Conservation (phyloP, 2,329 filamentous ascomycete genomes). For the Westerdykella ornata region DNA sequence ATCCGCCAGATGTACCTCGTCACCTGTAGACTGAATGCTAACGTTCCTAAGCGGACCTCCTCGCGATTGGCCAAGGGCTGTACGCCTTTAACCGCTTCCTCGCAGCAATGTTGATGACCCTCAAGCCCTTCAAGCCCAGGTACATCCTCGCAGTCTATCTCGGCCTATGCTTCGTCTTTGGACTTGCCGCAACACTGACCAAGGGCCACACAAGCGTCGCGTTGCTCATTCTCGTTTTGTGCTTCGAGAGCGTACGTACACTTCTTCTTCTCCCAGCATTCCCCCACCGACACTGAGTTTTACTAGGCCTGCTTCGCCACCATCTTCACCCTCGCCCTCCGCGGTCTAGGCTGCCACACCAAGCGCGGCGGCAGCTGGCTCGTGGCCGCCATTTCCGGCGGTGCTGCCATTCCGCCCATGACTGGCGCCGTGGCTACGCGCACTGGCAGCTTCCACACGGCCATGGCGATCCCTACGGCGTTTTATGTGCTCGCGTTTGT, state of each 20-base stretch:
- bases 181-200: conserved; percentile 8
- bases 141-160: conserved; percentile 10
- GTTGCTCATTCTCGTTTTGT: conserved; percentile 11
- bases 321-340: conserved; percentile 49
- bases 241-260: conserved; percentile 11
- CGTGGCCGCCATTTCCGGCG: conserved; percentile 47
- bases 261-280: conserved; percentile 43
- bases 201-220: conserved; percentile 9
- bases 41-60: conserved; percentile 9
- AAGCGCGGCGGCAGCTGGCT: conserved; percentile 48
- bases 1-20: no score
- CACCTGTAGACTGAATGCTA: background rate
- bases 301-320: conserved; percentile 12
- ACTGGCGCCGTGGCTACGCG: conserved; percentile 10
- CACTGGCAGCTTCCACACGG: conserved; percentile 11
- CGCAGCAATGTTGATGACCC: conserved; percentile 8
- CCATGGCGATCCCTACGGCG: conserved; percentile 13
- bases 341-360: conserved; percentile 49
- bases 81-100: conserved; percentile 13
- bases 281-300: background rate
- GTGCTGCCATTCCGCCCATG: conserved; percentile 48
- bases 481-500: conserved; percentile 12
- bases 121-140: conserved; percentile 41
- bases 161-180: conserved; percentile 11
- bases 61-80: conserved; percentile 10